A percentile compares a stretch with the other conserved stretches of the same genome.
Evolutionary conservation across 176 grass and related monocot genomes (phyloP).

Genomic region (Elaeis guineensis): DNA sequence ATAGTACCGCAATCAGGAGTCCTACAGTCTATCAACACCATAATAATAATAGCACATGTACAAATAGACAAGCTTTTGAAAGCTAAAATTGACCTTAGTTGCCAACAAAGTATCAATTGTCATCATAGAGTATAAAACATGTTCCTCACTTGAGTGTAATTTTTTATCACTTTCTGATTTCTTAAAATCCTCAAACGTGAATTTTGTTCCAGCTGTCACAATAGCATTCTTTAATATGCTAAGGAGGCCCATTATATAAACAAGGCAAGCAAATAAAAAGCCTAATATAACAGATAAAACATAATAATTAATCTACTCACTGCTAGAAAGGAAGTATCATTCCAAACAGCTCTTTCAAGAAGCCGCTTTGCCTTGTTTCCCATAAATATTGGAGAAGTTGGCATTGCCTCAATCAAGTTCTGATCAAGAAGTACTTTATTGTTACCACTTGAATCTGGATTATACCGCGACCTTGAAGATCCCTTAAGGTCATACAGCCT

Average conservation of each 20-base stretch:
- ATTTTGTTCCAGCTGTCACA: too few species aligned
- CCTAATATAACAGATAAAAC: constrained; percentile 9
- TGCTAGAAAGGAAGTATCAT: constrained; percentile 93
- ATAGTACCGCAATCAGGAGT: too few species aligned
- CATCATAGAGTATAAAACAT: too few species aligned
- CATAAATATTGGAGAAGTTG: constrained; percentile 99
- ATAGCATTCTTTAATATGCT: too few species aligned
- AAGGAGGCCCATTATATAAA: neutral
- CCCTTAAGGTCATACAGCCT: constrained; percentile 96
- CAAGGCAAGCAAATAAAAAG: neutral
- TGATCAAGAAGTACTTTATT: constrained; percentile 99
- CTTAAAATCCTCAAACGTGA: too few species aligned
- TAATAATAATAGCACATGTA: too few species aligned
- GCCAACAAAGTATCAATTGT: too few species aligned
- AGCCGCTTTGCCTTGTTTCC: constrained; percentile 96
- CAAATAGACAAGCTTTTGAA: too few species aligned
- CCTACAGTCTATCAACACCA: too few species aligned
- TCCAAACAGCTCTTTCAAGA: constrained; percentile 97
- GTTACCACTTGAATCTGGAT: constrained; percentile 65
- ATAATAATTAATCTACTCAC: constrained; percentile 37
- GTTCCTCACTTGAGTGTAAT: too few species aligned
- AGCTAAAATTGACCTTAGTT: too few species aligned
- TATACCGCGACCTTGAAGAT: constrained; percentile 91
- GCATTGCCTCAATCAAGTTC: constrained; percentile 98
- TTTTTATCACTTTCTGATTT: too few species aligned